Evolutionary conservation across 441 rosid genomes (phyloP), one percentile per base, ranked within the genome.

Genomic region (Gossypium gossypioides): DNA sequence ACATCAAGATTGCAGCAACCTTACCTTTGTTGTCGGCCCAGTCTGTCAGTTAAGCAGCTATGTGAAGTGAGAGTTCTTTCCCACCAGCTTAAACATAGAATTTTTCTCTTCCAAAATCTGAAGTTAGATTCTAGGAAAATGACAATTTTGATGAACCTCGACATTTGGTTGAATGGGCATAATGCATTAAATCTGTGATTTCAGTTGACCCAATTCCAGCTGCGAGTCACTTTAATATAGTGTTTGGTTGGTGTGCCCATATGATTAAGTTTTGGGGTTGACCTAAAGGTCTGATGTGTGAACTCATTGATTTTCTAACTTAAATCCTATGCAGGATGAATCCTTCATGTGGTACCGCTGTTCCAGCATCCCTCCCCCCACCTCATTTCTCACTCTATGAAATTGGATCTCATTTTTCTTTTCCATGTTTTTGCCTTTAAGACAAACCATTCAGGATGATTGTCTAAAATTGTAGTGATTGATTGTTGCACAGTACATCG

Each of bases 21-120:
- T 56, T 85, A 86, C 81, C 81, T 85, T 42, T 79, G 86, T 76
- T 82, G 88, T 73, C 78, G 75, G 71, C 83, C 84, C 22, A 84
- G 79, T 76, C 78, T 84, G 61, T 81, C 86, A 37, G 76, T 88
- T 18, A 82, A 80, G 78, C 87, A 86, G 69, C 86, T 88, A 57
- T 79, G 86, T 2, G 86, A 86, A 74, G 92, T 88, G 74, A 84
- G 85, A 74, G 73, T 71, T 57, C 78, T 51, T 55, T 48, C 68
- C 77, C 19, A 8, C 32, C 51, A 50, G 69, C 57, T 67, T 37
- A 46, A 65, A 57, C 21, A 58, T 70, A 27, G 44, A 50, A 5
- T 68, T 9, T 65, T 37, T 10, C 24, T 51, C 59, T 68, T 68
- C 32, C 44, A 27, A 51, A n/a, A 51, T 15, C 25, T 68, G 57